These are phyloP conservation scores for Alternaria hordeiaustralica DNA, from an alignment of 2,329 filamentous ascomycete genomes.

Conservation along the genomic window DNA sequence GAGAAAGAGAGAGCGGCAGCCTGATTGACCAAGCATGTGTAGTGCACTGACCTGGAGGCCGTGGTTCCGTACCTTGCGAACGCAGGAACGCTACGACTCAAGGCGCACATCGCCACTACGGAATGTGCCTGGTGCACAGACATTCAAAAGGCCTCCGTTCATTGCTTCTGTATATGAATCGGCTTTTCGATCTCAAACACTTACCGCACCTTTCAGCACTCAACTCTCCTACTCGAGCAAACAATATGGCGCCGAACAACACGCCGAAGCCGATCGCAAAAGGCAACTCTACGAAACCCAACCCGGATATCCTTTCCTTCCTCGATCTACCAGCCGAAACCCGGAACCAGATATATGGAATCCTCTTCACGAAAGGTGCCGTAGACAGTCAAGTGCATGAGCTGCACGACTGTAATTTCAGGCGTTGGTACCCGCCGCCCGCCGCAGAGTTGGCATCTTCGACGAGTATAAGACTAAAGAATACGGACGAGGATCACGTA, in stretches of 20 bases:
- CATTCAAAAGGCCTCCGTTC: not conserved
- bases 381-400: not conserved
- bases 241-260: not conserved
- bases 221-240: not conserved
- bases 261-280: not conserved
- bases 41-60: not conserved
- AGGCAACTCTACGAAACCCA: not conserved
- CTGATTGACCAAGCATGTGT: not conserved
- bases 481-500: not conserved
- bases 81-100: not conserved
- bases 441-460: not conserved
- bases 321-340: not conserved
- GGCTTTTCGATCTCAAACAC: not conserved
- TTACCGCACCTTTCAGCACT: not conserved
- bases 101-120: not conserved
- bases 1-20: not conserved
- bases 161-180: not conserved
- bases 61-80: not conserved
- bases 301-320: not conserved
- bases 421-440: not conserved
- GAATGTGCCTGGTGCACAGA: not conserved
- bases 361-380: not conserved
- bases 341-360: not conserved
- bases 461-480: not conserved
- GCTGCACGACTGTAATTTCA: not conserved